Evolutionary conservation across 1,139 yeast species (phyloP), one percentile per base, ranked within the genome.

Genomic region (Blastobotrys proliferans): DNA sequence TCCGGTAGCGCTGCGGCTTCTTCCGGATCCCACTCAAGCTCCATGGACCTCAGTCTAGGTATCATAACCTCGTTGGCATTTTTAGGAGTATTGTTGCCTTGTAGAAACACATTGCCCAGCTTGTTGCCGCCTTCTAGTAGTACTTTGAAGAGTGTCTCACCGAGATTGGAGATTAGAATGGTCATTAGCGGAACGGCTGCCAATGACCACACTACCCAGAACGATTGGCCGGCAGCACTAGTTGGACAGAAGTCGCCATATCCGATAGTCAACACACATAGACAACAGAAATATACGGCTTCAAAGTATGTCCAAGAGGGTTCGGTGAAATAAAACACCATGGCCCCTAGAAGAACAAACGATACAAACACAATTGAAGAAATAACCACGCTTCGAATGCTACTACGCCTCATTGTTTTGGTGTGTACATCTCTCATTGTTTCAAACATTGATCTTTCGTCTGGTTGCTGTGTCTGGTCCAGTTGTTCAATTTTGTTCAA

Each of bases 151-250:
- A 83, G 51, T 5, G 77, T 64, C 54, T 83, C 94, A 47, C 90
- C 85, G 36, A 83, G 66, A 44, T 78, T 79, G 1, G 92, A 81
- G 28, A 87, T 78, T 39, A 87, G 68, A 14, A 83, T 81, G 0
- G 95, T 83, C 94, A 87, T 86, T 47, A 86, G 68, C 0, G 96
- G 96, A 13, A 87, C 83, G 0, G 95, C 95, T 5, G 79, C 69
- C 18, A 86, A 61, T 0, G 90, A 83, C 95, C 95, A 87, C 3
- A 77, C 63, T 9, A 84, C 78, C 56, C 86, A 87, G 52, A 86
- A 78, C 0, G 81, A 75, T 35, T 84, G 66, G 0, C 94, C 94
- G 6, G 84, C 79, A 1, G 79, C 64, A 0, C 81, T 62, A 2
- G 45, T 48, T 0, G 95, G 94, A 0, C 79, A 70, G 54, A 67